Percentiles rank a stretch among this genome's conserved stretches.
Conservation (phyloP, 1,284 basidiomycete genomes). For the Stygiomarasmius scandens region DNA sequence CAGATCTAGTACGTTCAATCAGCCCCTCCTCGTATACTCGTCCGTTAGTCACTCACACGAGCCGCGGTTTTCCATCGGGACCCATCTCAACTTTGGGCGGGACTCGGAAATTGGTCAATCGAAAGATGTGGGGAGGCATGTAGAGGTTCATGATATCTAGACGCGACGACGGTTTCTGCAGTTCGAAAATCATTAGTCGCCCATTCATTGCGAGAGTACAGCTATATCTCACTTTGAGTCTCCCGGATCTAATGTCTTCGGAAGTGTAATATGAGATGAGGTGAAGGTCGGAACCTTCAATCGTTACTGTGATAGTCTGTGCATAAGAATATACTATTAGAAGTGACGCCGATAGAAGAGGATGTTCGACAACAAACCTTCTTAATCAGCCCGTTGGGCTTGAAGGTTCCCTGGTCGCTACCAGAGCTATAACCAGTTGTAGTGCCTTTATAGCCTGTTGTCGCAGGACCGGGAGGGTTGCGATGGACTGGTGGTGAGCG, state of each 20-base stretch:
- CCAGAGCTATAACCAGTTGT: conserved; percentile 18
- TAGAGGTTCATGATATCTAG: conserved; percentile 66
- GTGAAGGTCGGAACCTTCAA: conserved; percentile 76
- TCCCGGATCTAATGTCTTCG: conserved; percentile 70
- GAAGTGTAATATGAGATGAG: conserved; percentile 81
- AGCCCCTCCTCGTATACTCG: too few species aligned
- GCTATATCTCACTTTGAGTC: conserved; percentile 46
- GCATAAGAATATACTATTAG: not conserved
- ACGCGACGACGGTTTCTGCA: conserved; percentile 58
- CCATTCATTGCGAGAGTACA: too few species aligned
- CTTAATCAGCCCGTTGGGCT: conserved; percentile 71
- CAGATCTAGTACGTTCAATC: conserved; percentile 32
- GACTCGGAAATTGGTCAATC: conserved; percentile 71
- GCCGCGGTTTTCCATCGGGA: conserved; percentile 57
- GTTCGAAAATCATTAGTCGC: not conserved
- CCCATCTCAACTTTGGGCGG: conserved; percentile 70
- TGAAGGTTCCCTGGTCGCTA: conserved; percentile 66
- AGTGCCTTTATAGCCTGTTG: conserved; percentile 11
- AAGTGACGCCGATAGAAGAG: not conserved
- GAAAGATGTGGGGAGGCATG: conserved; percentile 70
- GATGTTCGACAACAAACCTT: conserved; percentile 45
- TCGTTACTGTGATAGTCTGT: conserved; percentile 79
- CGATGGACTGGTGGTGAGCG: conserved; percentile 33
- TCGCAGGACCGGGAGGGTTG: conserved; percentile 28
- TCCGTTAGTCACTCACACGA: conserved; percentile 49